Conservation (phyloP, 2,329 filamentous ascomycete species). For the Chaetomium sp. region DNA sequence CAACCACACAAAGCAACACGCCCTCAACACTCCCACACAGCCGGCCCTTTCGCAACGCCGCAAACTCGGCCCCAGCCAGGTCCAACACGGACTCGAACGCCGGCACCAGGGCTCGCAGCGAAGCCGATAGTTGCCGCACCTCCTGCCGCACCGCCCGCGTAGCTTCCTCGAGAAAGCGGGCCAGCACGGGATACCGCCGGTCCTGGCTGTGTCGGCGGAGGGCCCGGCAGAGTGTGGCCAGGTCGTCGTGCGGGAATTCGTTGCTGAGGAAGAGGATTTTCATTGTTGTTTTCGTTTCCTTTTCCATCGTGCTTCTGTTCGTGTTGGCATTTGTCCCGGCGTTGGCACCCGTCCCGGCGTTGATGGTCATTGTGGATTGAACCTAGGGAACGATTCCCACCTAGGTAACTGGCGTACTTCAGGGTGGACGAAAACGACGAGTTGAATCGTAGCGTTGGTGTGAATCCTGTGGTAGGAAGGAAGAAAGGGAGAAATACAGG, state of each 20-base stretch:
- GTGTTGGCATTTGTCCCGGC: too few species aligned
- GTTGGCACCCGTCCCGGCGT: too few species aligned
- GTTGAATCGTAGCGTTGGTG: too few species aligned
- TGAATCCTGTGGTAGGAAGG: too few species aligned
- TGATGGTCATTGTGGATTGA: too few species aligned
- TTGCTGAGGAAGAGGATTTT: constrained; percentile 40
- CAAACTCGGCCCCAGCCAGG: constrained; percentile 26
- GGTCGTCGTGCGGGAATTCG: constrained; percentile 42
- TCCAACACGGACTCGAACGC: constrained; percentile 33
- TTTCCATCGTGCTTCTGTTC: too few species aligned
- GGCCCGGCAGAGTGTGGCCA: constrained; percentile 34
- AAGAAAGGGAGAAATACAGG: too few species aligned
- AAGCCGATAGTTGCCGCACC: constrained; percentile 26
- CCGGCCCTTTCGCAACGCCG: constrained; percentile 33
- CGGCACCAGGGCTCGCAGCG: constrained; percentile 28
- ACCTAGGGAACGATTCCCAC: too few species aligned
- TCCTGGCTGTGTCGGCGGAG: constrained; percentile 37
- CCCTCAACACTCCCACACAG: constrained; percentile 41
- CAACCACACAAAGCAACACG: constrained; percentile 30
- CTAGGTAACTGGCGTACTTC: too few species aligned
- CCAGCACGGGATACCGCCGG: constrained; percentile 30
- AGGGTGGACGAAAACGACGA: too few species aligned
- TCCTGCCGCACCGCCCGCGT: constrained; percentile 37
- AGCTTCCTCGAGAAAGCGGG: constrained; percentile 35
- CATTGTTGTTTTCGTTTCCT: constrained; percentile 19